Conservation (phyloP, 2,329 filamentous ascomycete genomes). For the Phialophora macrospora region DNA sequence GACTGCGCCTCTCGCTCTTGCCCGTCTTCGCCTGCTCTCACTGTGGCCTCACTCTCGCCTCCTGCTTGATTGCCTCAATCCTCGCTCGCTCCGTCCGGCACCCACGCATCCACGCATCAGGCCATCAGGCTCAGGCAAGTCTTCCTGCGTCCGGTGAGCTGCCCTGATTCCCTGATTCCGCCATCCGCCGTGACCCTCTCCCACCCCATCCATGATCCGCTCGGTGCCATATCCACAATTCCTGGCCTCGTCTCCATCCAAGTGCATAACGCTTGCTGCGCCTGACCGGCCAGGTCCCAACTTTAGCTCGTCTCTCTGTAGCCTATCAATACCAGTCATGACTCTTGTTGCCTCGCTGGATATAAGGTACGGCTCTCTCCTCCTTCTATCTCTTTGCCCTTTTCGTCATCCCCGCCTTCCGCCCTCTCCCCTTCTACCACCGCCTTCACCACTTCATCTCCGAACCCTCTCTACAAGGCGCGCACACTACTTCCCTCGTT, state of each 20-base stretch:
- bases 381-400: slow-evolving; percentile 59
- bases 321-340: slow-evolving; percentile 36
- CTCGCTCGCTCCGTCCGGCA: slow-evolving; percentile 10
- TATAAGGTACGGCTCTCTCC: slow-evolving; percentile 45
- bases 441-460: slow-evolving; percentile 29
- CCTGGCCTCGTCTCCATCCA: slow-evolving; percentile 26
- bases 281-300: slow-evolving; percentile 34
- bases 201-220: slow-evolving; percentile 2
- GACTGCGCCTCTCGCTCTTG: slow-evolving; percentile 12
- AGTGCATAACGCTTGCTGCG: slow-evolving; percentile 34
- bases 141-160: background rate
- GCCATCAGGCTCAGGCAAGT: background rate
- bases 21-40: slow-evolving; percentile 2
- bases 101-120: slow-evolving; percentile 3
- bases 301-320: slow-evolving; percentile 34
- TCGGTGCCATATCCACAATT: slow-evolving; percentile 14
- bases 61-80: slow-evolving; percentile 14
- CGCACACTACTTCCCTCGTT: slow-evolving; percentile 64
- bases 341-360: slow-evolving; percentile 32
- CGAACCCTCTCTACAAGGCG: slow-evolving; percentile 62
- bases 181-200: slow-evolving; percentile 10
- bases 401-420: slow-evolving; percentile 40
- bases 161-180: slow-evolving; percentile 3
- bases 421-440: slow-evolving; percentile 24
- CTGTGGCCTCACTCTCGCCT: slow-evolving; percentile 5